Percentiles rank a stretch among this genome's conserved stretches.
These are phyloP conservation scores for Emiliania huxleyi DNA, from an alignment of 78 protist genomes.

Conservation along the genomic window DNA sequence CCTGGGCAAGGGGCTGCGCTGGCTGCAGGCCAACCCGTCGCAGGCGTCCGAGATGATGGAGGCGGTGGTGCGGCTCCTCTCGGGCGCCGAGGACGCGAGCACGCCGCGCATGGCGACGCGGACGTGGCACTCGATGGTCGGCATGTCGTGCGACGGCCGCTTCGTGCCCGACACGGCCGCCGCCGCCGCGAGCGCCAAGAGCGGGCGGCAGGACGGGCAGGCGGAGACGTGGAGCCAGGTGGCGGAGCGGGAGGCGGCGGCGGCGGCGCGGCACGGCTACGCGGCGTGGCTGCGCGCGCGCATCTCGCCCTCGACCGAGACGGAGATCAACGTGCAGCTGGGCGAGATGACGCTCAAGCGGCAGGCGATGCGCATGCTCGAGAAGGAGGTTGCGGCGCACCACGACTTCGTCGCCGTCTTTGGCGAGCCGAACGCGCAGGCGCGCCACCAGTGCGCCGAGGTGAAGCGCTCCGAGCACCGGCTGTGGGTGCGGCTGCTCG, in stretches of 20 bases:
- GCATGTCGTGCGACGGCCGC: background rate
- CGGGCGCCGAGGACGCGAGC: background rate
- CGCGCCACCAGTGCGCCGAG: conserved; percentile 38
- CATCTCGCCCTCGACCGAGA: background rate
- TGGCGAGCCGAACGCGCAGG: background rate
- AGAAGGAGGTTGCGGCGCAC: background rate
- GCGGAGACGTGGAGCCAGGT: background rate
- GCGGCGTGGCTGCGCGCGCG: conserved; percentile 1
- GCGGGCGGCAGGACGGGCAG: background rate
- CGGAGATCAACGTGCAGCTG: conserved; percentile 30
- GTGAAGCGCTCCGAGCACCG: conserved; percentile 13
- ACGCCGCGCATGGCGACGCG: background rate
- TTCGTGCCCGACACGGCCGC: conserved; percentile 6
- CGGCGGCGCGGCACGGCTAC: background rate
- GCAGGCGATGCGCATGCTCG: background rate
- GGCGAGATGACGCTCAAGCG: conserved; percentile 8
- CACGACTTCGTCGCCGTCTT: conserved; percentile 26
- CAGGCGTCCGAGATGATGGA: background rate
- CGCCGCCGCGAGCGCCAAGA: background rate
- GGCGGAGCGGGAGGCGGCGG: background rate
- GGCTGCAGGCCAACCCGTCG: background rate
- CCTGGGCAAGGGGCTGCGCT: background rate
- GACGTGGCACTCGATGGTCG: background rate
- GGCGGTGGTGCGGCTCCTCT: conserved; percentile 23
- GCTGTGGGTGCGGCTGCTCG: conserved; percentile 38